phyloP scores from a whole-genome alignment of 2,329 filamentous ascomycete species.

The Colletotrichum destructivum region DNA sequence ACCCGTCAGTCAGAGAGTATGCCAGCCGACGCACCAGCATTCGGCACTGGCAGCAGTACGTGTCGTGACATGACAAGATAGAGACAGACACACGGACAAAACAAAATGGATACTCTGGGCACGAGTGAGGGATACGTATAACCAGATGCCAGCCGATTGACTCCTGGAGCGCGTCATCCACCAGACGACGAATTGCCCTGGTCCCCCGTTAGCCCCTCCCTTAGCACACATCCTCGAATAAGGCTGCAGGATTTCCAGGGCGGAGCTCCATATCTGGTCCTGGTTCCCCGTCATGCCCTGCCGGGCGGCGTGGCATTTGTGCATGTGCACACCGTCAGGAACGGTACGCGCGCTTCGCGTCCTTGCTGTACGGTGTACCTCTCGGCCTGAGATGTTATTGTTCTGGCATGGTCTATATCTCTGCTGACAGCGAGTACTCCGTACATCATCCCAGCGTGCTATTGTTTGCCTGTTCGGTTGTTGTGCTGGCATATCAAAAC shows the following conservation, averaged over 20 bases:
- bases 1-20: slow-evolving; percentile 24
- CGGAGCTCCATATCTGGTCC: slow-evolving; percentile 27
- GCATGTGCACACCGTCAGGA: slow-evolving; percentile 34
- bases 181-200: slow-evolving; percentile 29
- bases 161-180: slow-evolving; percentile 38
- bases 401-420: background rate
- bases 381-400: background rate
- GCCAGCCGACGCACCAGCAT: background rate
- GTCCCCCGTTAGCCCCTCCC: slow-evolving; percentile 6
- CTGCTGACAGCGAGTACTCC: background rate
- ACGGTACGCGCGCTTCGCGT: slow-evolving; percentile 20
- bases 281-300: slow-evolving; percentile 33
- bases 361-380: background rate
- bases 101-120: background rate
- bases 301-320: slow-evolving; percentile 19
- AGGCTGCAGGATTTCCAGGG: slow-evolving; percentile 35
- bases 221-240: slow-evolving; percentile 37
- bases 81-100: background rate
- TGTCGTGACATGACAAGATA: slow-evolving; percentile 20
- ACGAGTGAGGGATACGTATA: background rate
- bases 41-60: slow-evolving; percentile 3
- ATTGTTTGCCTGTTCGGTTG: slow-evolving; percentile 17
- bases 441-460: slow-evolving; percentile 29
- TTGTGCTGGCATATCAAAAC: slow-evolving; percentile 40
- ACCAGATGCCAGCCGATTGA: slow-evolving; percentile 29